phyloP scores from a whole-genome alignment of 352 stramenopile species.

The Globisporangium splendens region DNA sequence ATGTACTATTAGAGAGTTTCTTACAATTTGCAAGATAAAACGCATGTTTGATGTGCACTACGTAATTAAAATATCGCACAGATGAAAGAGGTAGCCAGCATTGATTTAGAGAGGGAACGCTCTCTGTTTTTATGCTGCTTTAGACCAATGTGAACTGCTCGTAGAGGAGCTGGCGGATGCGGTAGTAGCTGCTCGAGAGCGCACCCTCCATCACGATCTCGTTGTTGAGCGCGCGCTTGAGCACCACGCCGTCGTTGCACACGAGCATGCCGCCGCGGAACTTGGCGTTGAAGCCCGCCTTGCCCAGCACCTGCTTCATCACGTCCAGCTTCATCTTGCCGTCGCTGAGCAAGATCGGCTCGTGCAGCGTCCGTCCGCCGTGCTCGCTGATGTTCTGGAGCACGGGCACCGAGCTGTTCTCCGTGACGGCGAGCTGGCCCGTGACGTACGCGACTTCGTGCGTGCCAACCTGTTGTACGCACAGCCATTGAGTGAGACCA shows the following conservation, averaged over 20 bases:
- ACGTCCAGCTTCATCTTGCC: conserved; percentile 89
- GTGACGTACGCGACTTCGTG: conserved; percentile 88
- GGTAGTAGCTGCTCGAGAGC: conserved; percentile 85
- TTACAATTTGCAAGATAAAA: neutral
- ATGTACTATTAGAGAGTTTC: neutral
- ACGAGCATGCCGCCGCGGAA: conserved; percentile 88
- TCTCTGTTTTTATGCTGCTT: neutral
- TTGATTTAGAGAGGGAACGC: neutral
- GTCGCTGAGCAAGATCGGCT: conserved; percentile 82
- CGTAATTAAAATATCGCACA: neutral
- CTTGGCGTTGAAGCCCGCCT: conserved; percentile 86
- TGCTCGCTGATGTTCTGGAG: conserved; percentile 54
- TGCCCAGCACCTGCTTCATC: conserved; percentile 87
- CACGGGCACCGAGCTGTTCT: conserved; percentile 71
- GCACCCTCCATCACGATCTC: conserved; percentile 85
- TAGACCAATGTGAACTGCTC: conserved; percentile 87
- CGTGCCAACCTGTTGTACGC: conserved; percentile 48
- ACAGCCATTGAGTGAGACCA: conserved; percentile 7
- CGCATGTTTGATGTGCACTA: neutral
- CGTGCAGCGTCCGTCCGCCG: conserved; percentile 38
- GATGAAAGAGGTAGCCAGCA: neutral
- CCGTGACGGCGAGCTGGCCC: conserved; percentile 56
- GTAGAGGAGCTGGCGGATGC: conserved; percentile 83
- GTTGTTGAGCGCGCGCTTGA: conserved; percentile 84
- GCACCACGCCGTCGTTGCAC: conserved; percentile 85